Conservation (phyloP, 2,329 filamentous ascomycete genomes). For the Trichoderma atroviride region DNA sequence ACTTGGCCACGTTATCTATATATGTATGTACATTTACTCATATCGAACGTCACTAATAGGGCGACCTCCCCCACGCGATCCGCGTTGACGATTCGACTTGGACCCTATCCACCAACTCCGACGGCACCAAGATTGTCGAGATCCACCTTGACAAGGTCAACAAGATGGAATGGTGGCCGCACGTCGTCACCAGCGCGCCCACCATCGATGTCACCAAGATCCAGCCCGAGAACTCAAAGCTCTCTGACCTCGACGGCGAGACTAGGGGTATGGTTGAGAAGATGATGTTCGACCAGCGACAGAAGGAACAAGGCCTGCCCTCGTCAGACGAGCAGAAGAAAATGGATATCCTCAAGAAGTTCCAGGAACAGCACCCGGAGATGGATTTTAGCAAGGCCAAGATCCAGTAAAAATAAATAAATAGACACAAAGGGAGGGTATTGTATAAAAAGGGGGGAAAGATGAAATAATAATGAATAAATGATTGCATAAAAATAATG, state of each 20-base stretch:
- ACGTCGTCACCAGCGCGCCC: slow-evolving; percentile 83
- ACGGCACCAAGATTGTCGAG: slow-evolving; percentile 70
- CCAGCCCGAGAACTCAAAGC: slow-evolving; percentile 85
- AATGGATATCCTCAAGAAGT: slow-evolving; percentile 87
- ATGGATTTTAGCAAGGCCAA: slow-evolving; percentile 74
- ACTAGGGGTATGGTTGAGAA: slow-evolving; percentile 98
- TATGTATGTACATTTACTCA: not conserved
- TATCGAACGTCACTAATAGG: slow-evolving; percentile 53
- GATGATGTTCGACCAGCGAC: slow-evolving; percentile 99
- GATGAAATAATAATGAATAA: slow-evolving; percentile 12
- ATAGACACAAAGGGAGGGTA: slow-evolving; percentile 28
- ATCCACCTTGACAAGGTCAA: slow-evolving; percentile 94
- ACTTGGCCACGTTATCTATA: not conserved
- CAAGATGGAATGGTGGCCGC: slow-evolving; percentile 98
- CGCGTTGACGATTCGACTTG: slow-evolving; percentile 87
- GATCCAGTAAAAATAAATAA: slow-evolving; percentile 50
- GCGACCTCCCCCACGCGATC: slow-evolving; percentile 80
- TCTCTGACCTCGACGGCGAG: slow-evolving; percentile 91
- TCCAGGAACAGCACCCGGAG: slow-evolving; percentile 77
- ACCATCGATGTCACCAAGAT: slow-evolving; percentile 96
- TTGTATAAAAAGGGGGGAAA: not conserved
- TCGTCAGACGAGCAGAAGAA: slow-evolving; percentile 96
- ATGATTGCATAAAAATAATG: slow-evolving; percentile 10
- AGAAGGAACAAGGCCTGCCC: slow-evolving; percentile 89
- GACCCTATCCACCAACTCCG: slow-evolving; percentile 75